Base-by-base conservation (phyloP, 139 green algal genomes). In the Asterochloris sp. region DNA sequence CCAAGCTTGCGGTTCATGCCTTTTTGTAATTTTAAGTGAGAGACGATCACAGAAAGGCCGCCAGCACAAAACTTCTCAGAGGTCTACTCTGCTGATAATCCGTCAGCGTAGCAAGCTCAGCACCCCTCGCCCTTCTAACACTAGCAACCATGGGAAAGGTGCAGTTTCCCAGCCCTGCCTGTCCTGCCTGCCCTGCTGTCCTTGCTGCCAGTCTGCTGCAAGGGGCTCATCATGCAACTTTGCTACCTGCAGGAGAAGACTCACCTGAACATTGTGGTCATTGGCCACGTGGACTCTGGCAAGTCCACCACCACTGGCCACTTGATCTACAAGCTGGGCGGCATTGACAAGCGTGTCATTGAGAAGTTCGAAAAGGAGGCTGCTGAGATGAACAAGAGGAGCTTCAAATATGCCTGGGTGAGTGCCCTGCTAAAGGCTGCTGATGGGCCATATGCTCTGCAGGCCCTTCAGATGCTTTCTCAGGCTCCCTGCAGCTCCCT, bases 311-410 rank as follows among this genome's bases (percentile, higher is more conserved):
- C 96, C 85, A 98, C 97, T 78, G 96, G 96, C 78, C 96, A 95
- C 88, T 90, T 99, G 79, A 90, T 99, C 38, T 99, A 98, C 90
- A 95, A 99, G 95, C 95, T 99, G 75, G 96, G 96, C 79, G 97
- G 97, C 88, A 98, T 99, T 93, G 92, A 95, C 86, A 94, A 99
- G 95, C 96, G 96, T 97, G 97, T 98, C 81, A 91, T 97, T 73
- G 95, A 98, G 90, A 95, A 96, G 87, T 90, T 95, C 74, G 91
- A 95, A 83, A 91, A 94, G 89, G 92, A 96, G 87, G 92, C 92
- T 61, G 87, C 89, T 68, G 89, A 89, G 79, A 89, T 93, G 80
- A 93, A 90, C 86, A 95, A 94, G 85, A 86, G 86, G 15, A 91
- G 88, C 67, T 95, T 92, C 85, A 91, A 91, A 66, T 95, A 94